phyloP scores from a whole-genome alignment of 2,329 filamentous ascomycete species.

The Aspergillus novofumigatus region DNA sequence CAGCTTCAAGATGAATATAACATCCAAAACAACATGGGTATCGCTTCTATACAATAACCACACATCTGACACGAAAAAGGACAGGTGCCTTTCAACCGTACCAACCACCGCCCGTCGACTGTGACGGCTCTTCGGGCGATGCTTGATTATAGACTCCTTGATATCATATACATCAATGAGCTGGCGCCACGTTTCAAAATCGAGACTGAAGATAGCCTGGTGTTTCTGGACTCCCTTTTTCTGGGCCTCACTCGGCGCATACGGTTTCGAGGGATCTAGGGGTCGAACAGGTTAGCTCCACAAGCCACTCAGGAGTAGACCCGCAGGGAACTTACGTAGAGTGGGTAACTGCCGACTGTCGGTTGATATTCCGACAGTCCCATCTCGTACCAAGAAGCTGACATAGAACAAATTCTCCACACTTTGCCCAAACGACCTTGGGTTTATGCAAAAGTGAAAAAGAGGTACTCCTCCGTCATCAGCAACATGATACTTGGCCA shows the following conservation, averaged over 20 bases:
- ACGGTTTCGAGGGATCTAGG: conserved; percentile 44
- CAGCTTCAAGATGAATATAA: not conserved
- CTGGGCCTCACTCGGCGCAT: conserved; percentile 44
- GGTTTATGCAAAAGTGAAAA: conserved; percentile 86
- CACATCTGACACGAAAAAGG: not conserved
- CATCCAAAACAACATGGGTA: conserved; percentile 12
- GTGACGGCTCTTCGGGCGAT: conserved; percentile 61
- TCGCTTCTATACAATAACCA: conserved; percentile 6
- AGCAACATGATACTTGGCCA: conserved; percentile 63
- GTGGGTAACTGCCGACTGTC: conserved; percentile 74
- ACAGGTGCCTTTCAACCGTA: conserved; percentile 48
- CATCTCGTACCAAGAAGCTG: conserved; percentile 88
- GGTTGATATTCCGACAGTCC: conserved; percentile 66
- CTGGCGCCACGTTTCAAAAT: conserved; percentile 77
- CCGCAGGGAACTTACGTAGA: conserved; percentile 58
- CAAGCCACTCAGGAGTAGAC: not conserved
- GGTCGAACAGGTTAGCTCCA: conserved; percentile 1
- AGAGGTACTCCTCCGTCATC: conserved; percentile 69
- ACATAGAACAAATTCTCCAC: conserved; percentile 97
- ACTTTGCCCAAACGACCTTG: conserved; percentile 84
- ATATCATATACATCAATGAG: conserved; percentile 74
- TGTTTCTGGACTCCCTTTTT: conserved; percentile 61
- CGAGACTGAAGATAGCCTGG: conserved; percentile 83
- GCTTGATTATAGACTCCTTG: conserved; percentile 75
- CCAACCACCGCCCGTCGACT: conserved; percentile 58